Base-by-base conservation (phyloP, 345 rosid species). In the Syzygium jambos region DNA sequence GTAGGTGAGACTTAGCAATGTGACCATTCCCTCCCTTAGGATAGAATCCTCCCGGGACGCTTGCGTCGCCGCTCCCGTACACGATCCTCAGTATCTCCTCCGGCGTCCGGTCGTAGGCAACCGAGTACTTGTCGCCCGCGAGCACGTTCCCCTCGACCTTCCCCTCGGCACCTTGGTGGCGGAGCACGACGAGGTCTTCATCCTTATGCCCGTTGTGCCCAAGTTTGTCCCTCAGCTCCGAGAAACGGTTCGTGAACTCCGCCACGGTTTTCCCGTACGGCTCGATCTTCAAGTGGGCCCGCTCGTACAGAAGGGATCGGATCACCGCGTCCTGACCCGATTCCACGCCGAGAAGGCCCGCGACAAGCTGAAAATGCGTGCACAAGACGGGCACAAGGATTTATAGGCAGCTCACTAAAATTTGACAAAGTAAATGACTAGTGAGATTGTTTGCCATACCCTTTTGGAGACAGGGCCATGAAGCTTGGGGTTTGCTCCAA, bases 281-380 rank as follows among this genome's bases (percentile, higher is more conserved):
- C 5, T 57, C 41, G 68, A 94, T 96, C 25, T 82, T 86, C 87
- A 63, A 1, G 3, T 29, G 15, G 27, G 92, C 93, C 13, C 63
- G 80, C 85, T 92, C 91, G 77, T 93, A 95, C 41, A 97, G 87
- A 89, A 96, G 59, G 85, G 92, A 87, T 87, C 97, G 84, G 63
- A 97, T 95, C 11, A 95, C 93, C 2, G 97, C 98, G 30, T 96
- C 99, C 85, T 95, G 99, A 10, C 98, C 99, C 0, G 98, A 91
- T 89, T 96, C 95, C 68, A 95, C 96, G 3, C 95, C 98, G 84
- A 95, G 89, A 27, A 95, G 97, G n/a, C 96, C 96, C 12, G 97
- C 97, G 43, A 95, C 97, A 43, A 97, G 89, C 97, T 97, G 84
- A 38, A 49, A 78, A 21, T 43, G 15, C 51, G 78, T 92, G 3